phyloP scores from a whole-genome alignment of 2,329 filamentous ascomycete genomes.

The Monilinia laxa region DNA sequence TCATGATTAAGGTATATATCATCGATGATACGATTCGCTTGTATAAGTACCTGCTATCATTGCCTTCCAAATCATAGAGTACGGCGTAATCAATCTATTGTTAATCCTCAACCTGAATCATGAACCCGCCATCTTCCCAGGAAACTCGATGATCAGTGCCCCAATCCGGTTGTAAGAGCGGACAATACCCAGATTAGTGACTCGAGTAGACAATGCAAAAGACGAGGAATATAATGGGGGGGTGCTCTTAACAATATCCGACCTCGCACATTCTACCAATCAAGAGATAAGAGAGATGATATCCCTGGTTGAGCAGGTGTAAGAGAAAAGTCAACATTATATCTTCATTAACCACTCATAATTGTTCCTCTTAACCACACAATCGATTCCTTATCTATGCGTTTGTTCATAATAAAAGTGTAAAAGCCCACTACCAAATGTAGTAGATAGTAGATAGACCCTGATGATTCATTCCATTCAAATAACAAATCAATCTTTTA shows the following conservation, averaged over 20 bases:
- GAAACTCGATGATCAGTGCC: not conserved
- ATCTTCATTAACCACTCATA: constrained; percentile 2
- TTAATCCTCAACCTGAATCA: not conserved
- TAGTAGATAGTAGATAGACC: constrained; percentile 8
- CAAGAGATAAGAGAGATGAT: not conserved
- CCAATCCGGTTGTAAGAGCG: not conserved
- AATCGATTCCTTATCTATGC: constrained; percentile 1
- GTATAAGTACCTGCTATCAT: not conserved
- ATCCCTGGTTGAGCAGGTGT: not conserved
- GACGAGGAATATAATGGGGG: not conserved
- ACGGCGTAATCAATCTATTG: not conserved
- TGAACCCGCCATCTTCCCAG: not conserved
- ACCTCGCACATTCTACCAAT: not conserved
- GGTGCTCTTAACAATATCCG: not conserved
- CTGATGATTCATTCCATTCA: constrained; percentile 11
- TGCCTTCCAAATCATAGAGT: not conserved
- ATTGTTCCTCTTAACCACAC: not conserved
- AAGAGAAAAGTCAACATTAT: not conserved
- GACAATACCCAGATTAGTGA: not conserved
- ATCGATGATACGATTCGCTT: constrained; percentile 5
- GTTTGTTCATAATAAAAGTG: not conserved
- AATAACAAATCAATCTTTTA: constrained; percentile 11
- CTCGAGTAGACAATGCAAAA: not conserved
- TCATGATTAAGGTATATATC: not conserved
- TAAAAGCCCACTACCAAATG: constrained; percentile 3